These are phyloP conservation scores for Lachancea lanzarotensis DNA, from an alignment of 805 yeast species.

Conservation along the genomic window DNA sequence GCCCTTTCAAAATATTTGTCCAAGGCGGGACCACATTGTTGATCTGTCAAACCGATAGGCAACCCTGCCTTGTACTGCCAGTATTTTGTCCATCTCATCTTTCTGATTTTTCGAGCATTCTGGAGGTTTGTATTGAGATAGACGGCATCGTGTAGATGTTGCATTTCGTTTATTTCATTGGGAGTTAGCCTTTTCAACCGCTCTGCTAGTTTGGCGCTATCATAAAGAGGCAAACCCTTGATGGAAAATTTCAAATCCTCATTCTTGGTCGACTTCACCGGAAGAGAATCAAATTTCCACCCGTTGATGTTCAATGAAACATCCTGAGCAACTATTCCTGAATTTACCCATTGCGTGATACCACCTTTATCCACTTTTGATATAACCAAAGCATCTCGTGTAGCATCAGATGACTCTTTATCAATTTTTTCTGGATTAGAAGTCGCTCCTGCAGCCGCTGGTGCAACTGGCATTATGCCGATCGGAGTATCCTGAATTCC, in stretches of 20 bases:
- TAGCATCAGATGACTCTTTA: constrained; percentile 21
- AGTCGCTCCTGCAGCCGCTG: not conserved
- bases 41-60: constrained; percentile 30
- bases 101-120: constrained; percentile 37
- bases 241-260: constrained; percentile 22
- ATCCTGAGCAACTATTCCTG: constrained; percentile 3
- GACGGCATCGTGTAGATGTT: constrained; percentile 44
- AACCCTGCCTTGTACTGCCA: constrained; percentile 41
- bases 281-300: constrained; percentile 31
- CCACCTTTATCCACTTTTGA: constrained; percentile 10
- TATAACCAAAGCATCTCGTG: constrained; percentile 14
- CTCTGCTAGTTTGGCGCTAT: constrained; percentile 23
- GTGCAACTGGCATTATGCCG: constrained; percentile 10
- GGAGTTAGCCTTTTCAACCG: constrained; percentile 30
- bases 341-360: constrained; percentile 3
- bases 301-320: constrained; percentile 23
- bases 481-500: constrained; percentile 27
- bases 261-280: constrained; percentile 18
- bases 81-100: constrained; percentile 43
- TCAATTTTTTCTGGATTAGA: constrained; percentile 11
- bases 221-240: constrained; percentile 42
- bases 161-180: constrained; percentile 40
- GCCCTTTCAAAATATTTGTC: constrained; percentile 29
- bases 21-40: constrained; percentile 20
- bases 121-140: constrained; percentile 40